Evolutionary conservation across 2,329 filamentous ascomycete genomes (phyloP), one percentile per base, ranked within the genome.

Genomic region (Alternaria rosae): DNA sequence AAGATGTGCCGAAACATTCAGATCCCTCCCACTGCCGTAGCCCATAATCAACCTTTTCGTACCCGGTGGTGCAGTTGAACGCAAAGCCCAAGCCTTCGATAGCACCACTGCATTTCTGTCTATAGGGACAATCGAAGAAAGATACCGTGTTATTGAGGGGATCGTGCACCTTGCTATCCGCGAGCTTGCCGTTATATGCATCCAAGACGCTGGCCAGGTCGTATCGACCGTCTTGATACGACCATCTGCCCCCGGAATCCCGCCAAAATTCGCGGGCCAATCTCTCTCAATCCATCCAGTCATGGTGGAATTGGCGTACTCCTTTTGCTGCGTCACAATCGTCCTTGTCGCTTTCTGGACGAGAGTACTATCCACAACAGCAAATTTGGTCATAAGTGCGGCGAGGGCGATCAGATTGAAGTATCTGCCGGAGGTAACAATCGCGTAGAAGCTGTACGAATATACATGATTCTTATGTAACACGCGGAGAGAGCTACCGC

Each of bases 341-440:
- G n/a, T 38, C 35, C 35, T 38, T 5, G 67, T 71, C 4, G 69
- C 62, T 41, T 69, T 73, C 30, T 73, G 70, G 35, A 73, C 72
- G 0, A 73, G 56, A 0, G 70, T 73, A 50, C 65, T 69, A 50
- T 73, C 70, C 10, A 73, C 64, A 25, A 73, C 62, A 26, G 70
- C 70, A 20, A 73, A 72, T 32, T 73, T 73, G 0, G 70, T 71
- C 69, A 73, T 71, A 6, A 71, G 62, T 3, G 69, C 70, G 9
- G 70, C 70, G 13, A 73, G 63, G 9, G 70, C 70, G 21, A 73
- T 63, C 20, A 67, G 54, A 48, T 72, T 73, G 66, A 73, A 73
- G 50, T 70, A 65, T 21, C 45, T 59, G 0, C 68, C 69, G 3
- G 68, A 68, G 0, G 68, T 71, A 4, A 73, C 17, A 28, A 71